Conservation (phyloP, 768 basidiomycete genomes). For the Leccinellum luteum region DNA sequence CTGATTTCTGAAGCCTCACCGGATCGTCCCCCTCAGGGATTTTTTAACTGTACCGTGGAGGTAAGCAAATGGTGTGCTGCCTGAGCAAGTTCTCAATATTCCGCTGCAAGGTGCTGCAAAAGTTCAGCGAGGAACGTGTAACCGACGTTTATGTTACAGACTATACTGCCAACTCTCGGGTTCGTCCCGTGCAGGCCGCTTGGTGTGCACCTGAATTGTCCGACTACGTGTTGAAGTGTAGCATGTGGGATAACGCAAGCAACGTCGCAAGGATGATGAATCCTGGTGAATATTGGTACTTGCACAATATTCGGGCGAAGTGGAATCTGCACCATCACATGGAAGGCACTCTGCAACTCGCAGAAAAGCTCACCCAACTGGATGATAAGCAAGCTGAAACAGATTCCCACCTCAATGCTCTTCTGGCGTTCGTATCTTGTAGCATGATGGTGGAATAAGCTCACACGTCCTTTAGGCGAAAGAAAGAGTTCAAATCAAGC, state of each 20-base stretch:
- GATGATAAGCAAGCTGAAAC: conserved; percentile 37
- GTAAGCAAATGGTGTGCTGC: conserved; percentile 32
- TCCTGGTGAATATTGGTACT: conserved; percentile 48
- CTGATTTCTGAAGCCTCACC: conserved; percentile 52
- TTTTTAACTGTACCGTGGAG: conserved; percentile 64
- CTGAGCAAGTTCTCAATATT: not conserved
- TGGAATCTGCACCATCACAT: conserved; percentile 37
- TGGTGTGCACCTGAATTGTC: conserved; percentile 50
- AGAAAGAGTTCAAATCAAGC: conserved; percentile 36
- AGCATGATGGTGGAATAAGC: not conserved
- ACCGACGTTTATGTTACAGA: conserved; percentile 63
- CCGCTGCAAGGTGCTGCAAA: conserved; percentile 46
- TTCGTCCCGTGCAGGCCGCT: conserved; percentile 33
- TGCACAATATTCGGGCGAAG: conserved; percentile 52
- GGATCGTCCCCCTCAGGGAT: conserved; percentile 42
- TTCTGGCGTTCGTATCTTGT: conserved; percentile 47
- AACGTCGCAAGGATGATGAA: conserved; percentile 42
- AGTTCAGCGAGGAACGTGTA: conserved; percentile 34
- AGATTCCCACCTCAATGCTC: conserved; percentile 40
- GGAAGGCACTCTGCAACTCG: conserved; percentile 52
- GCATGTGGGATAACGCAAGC: conserved; percentile 57
- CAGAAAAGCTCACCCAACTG: conserved; percentile 43
- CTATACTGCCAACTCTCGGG: conserved; percentile 47
- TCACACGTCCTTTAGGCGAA: conserved; percentile 42
- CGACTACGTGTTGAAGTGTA: conserved; percentile 48